phyloP scores from a whole-genome alignment of 805 yeast species.

The Yamadazyma scolyti region DNA sequence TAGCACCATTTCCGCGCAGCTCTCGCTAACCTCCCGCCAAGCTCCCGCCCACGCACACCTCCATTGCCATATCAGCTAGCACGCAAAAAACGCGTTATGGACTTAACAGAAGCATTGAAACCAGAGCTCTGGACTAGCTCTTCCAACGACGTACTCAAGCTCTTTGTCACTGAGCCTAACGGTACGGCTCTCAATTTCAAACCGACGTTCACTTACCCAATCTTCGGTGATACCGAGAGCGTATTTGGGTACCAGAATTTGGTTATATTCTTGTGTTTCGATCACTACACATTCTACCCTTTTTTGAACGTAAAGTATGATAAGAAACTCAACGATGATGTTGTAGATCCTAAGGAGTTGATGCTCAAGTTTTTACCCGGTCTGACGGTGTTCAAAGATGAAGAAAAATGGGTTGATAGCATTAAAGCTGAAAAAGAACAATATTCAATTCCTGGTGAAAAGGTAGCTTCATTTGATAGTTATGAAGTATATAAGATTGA shows the following conservation, averaged over 20 bases:
- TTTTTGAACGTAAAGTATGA: slow-evolving; percentile 58
- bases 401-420: slow-evolving; percentile 59
- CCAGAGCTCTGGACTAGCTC: slow-evolving; percentile 76
- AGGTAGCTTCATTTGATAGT: slow-evolving; percentile 10
- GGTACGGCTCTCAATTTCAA: slow-evolving; percentile 58
- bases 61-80: too few relatives aligned
- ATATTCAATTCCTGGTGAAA: slow-evolving; percentile 41
- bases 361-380: slow-evolving; percentile 61
- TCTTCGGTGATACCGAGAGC: slow-evolving; percentile 87
- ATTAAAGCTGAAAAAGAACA: slow-evolving; percentile 45
- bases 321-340: slow-evolving; percentile 51
- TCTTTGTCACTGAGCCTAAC: slow-evolving; percentile 53
- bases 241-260: slow-evolving; percentile 80
- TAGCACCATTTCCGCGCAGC: too few relatives aligned
- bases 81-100: slow-evolving; percentile 10
- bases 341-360: slow-evolving; percentile 56
- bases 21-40: too few relatives aligned
- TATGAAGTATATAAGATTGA: slow-evolving; percentile 53
- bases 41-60: too few relatives aligned
- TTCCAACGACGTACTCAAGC: slow-evolving; percentile 62
- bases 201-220: slow-evolving; percentile 87
- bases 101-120: slow-evolving; percentile 31
- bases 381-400: slow-evolving; percentile 58
- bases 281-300: slow-evolving; percentile 70
- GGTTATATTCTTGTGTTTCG: slow-evolving; percentile 63